These are phyloP conservation scores for Bacidia rubella DNA, from an alignment of 495 filamentous ascomycete species.

Conservation along the genomic window DNA sequence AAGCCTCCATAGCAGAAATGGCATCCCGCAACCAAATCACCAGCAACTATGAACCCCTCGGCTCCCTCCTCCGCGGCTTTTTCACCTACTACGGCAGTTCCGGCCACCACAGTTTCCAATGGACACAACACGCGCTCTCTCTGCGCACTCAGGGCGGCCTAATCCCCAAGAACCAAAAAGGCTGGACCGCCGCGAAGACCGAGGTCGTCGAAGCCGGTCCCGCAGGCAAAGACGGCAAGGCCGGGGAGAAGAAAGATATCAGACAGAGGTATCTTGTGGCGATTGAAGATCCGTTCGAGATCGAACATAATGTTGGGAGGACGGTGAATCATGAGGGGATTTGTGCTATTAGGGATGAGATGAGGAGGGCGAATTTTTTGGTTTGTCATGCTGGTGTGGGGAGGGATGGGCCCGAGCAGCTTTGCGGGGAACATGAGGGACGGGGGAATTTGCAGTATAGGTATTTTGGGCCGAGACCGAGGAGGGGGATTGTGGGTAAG, in stretches of 20 bases:
- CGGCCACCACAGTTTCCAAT: conserved; percentile 45
- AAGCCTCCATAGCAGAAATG: conserved; percentile 42
- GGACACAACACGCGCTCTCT: conserved; percentile 57
- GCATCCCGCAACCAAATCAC: conserved; percentile 39
- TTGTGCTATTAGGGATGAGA: conserved; percentile 63
- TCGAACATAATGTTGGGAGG: conserved; percentile 66
- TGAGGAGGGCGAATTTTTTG: conserved; percentile 56
- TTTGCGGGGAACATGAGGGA: conserved; percentile 19
- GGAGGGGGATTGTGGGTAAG: background rate
- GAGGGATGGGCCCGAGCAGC: conserved; percentile 15
- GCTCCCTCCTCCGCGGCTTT: conserved; percentile 56
- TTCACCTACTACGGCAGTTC: conserved; percentile 59
- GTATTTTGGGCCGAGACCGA: conserved; percentile 17
- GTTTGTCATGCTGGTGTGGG: conserved; percentile 26
- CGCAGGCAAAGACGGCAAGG: conserved; percentile 7
- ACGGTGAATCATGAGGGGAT: conserved; percentile 69
- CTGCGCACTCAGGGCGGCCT: conserved; percentile 57
- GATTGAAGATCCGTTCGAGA: conserved; percentile 81
- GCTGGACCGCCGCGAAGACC: conserved; percentile 61
- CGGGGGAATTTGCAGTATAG: conserved; percentile 14
- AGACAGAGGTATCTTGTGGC: conserved; percentile 70
- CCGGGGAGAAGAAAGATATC: conserved; percentile 44
- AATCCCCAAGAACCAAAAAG: conserved; percentile 55
- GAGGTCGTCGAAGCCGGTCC: conserved; percentile 19
- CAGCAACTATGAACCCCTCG: conserved; percentile 46